phyloP scores from a whole-genome alignment of 495 filamentous ascomycete genomes.

The Aspergillus carlsbadensis region DNA sequence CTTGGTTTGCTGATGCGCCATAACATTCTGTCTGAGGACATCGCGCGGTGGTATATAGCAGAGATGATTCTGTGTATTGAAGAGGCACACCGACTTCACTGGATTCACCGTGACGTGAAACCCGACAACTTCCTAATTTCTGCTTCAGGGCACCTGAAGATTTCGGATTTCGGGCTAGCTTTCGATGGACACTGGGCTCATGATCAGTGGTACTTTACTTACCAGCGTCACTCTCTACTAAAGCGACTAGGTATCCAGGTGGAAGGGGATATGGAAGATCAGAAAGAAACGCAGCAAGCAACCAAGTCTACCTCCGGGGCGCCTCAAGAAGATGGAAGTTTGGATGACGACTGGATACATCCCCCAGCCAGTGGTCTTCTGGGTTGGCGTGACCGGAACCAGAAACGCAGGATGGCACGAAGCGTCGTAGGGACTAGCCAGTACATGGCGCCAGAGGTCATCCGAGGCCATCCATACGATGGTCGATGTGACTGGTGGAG shows the following conservation, averaged over 20 bases:
- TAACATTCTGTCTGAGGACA: constrained; percentile 71
- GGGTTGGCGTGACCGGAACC: constrained; percentile 73
- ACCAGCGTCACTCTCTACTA: constrained; percentile 74
- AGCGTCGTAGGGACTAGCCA: constrained; percentile 96
- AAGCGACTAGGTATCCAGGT: constrained; percentile 72
- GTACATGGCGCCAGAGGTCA: constrained; percentile 96
- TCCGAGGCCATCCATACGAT: constrained; percentile 81
- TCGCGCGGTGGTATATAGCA: constrained; percentile 81
- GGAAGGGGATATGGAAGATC: constrained; percentile 73
- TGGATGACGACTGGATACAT: constrained; percentile 15
- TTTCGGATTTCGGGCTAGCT: constrained; percentile 91
- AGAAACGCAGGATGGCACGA: constrained; percentile 70
- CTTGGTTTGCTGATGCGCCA: constrained; percentile 80
- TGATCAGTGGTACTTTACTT: constrained; percentile 78
- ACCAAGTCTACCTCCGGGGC: constrained; percentile 8
- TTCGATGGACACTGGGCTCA: constrained; percentile 96
- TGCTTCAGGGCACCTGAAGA: constrained; percentile 85
- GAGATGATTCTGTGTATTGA: constrained; percentile 96
- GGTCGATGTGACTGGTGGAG: constrained; percentile 97
- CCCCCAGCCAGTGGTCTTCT: constrained; percentile 47
- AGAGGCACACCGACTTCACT: constrained; percentile 80
- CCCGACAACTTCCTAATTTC: constrained; percentile 95
- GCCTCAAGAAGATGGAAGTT: background rate
- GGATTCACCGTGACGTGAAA: constrained; percentile 95
- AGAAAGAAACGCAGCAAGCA: constrained; percentile 46